Evolutionary conservation across 78 protist species (phyloP).

Genomic region (Salpingoeca rosetta): DNA sequence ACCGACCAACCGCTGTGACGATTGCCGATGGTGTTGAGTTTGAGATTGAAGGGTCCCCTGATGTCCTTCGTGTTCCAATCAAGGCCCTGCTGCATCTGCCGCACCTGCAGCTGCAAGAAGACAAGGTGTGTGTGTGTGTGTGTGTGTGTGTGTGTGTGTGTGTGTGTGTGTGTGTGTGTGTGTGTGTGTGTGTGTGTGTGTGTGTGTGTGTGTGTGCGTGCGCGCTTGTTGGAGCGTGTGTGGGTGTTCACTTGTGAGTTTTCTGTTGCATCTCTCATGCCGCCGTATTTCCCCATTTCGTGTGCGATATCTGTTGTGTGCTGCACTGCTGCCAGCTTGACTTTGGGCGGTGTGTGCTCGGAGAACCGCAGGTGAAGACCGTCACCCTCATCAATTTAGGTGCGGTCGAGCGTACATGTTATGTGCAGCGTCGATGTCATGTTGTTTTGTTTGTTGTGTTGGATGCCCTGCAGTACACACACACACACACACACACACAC

Average conservation of each 20-base stretch:
- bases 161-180: neutral
- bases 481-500: neutral
- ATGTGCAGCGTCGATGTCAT: neutral
- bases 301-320: neutral
- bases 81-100: no score
- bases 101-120: no score
- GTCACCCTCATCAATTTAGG: neutral
- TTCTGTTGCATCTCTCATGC: neutral
- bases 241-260: neutral
- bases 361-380: neutral
- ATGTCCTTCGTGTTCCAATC: no score
- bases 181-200: constrained; percentile 3
- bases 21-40: no score
- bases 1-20: no score
- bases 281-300: neutral
- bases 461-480: neutral
- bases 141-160: neutral
- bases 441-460: neutral
- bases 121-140: neutral
- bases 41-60: no score
- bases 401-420: neutral
- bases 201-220: constrained; percentile 1
- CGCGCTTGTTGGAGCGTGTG: neutral
- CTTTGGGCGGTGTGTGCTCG: neutral
- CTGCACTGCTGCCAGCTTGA: neutral